Percentiles rank a stretch among this genome's conserved stretches.
phyloP scores from a whole-genome alignment of 495 filamentous ascomycete genomes.

The Lentithecium fluviatile region DNA sequence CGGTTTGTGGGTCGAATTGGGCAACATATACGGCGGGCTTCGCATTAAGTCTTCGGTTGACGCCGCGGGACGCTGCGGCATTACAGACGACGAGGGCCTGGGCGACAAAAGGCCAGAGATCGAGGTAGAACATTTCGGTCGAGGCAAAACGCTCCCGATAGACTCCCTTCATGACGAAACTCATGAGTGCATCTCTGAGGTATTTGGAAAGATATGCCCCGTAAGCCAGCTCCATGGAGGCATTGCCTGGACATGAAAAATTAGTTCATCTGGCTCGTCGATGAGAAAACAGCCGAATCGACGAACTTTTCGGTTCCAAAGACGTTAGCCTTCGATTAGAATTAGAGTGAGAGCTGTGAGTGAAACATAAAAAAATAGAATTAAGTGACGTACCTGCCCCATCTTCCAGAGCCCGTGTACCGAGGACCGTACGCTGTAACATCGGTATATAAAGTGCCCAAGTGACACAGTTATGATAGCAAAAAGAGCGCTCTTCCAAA shows the following conservation, averaged over 20 bases:
- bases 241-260: background rate
- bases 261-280: background rate
- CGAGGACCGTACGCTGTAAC: conserved; percentile 1
- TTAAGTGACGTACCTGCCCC: background rate
- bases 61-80: background rate
- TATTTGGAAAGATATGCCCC: background rate
- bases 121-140: conserved; percentile 6
- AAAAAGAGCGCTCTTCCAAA: background rate
- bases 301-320: background rate
- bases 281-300: background rate
- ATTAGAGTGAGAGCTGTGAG: too few species aligned
- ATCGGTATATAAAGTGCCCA: background rate
- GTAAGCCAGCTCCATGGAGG: conserved; percentile 6
- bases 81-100: background rate
- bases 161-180: conserved; percentile 1
- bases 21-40: background rate
- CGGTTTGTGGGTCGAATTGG: conserved; percentile 1
- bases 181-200: background rate
- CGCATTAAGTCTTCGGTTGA: background rate
- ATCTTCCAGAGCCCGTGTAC: background rate
- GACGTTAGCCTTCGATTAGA: background rate
- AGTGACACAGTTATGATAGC: background rate
- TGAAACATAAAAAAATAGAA: too few species aligned
- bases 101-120: conserved; percentile 11
- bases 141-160: background rate